These are phyloP conservation scores for Moesziomyces sp. DNA, from an alignment of 1,284 basidiomycete genomes.

Conservation along the genomic window DNA sequence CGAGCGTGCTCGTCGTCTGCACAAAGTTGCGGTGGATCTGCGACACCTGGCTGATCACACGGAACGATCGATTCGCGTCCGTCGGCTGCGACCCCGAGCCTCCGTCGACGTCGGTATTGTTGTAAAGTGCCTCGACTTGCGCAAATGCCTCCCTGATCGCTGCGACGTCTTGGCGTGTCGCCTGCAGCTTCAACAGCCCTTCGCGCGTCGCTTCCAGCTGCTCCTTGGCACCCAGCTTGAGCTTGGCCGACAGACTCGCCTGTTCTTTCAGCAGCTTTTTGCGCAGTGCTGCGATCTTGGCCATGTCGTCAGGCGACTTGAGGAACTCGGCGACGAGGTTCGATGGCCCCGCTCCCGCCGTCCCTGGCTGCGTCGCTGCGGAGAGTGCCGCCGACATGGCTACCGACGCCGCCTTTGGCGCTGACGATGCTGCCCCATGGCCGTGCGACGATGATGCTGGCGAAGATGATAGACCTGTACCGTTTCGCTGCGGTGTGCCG, in stretches of 20 bases:
- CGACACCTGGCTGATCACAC: slow-evolving; percentile 75
- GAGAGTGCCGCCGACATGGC: slow-evolving; percentile 27
- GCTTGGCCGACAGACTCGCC: slow-evolving; percentile 89
- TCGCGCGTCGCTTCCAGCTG: slow-evolving; percentile 91
- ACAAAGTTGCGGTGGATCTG: slow-evolving; percentile 94
- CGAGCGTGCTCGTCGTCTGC: slow-evolving; percentile 93
- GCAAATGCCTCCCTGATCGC: slow-evolving; percentile 92
- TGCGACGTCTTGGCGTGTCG: slow-evolving; percentile 84
- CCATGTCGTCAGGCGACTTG: slow-evolving; percentile 85
- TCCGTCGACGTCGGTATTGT: slow-evolving; percentile 25
- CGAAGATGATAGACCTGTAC: slow-evolving; percentile 3
- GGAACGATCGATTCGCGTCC: slow-evolving; percentile 52
- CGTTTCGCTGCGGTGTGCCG: slow-evolving; percentile 16
- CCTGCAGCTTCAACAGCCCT: slow-evolving; percentile 84
- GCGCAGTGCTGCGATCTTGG: slow-evolving; percentile 86
- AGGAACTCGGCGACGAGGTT: slow-evolving; percentile 59
- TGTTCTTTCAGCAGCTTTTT: slow-evolving; percentile 98
- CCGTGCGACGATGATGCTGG: slow-evolving; percentile 28
- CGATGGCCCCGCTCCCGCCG: slow-evolving; percentile 18
- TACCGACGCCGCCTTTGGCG: slow-evolving; percentile 8
- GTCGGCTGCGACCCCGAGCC: slow-evolving; percentile 25
- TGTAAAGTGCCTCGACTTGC: slow-evolving; percentile 78
- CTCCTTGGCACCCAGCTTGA: slow-evolving; percentile 91
- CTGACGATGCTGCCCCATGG: slow-evolving; percentile 18
- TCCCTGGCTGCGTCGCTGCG: slow-evolving; percentile 20